A percentile compares a stretch with the other conserved stretches of the same genome.
These are phyloP conservation scores for Massariosphaeria phaeospora DNA, from an alignment of 495 filamentous ascomycete species.

Conservation along the genomic window DNA sequence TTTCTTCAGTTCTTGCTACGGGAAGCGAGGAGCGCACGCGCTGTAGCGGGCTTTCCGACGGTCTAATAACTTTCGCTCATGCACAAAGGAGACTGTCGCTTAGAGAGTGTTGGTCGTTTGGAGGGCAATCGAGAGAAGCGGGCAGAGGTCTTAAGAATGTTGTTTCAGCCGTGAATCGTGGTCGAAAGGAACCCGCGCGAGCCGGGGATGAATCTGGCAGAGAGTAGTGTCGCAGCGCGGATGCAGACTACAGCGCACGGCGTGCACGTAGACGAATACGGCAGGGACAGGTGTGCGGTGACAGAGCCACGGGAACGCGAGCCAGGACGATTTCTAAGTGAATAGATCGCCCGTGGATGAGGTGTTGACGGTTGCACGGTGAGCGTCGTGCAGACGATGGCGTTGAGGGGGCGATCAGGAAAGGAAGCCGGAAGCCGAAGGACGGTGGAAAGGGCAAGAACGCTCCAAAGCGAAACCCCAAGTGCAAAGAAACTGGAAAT, in stretches of 20 bases:
- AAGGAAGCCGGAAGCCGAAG: slow-evolving; percentile 7
- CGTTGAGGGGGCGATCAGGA: neutral
- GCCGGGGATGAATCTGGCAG: neutral
- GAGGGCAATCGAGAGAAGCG: slow-evolving; percentile 19
- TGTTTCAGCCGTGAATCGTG: slow-evolving; percentile 15
- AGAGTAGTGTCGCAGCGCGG: slow-evolving; percentile 10
- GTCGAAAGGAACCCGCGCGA: too few relatives aligned
- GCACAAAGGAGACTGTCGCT: slow-evolving; percentile 26
- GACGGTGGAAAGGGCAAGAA: slow-evolving; percentile 9
- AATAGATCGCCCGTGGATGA: slow-evolving; percentile 33
- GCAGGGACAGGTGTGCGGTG: neutral
- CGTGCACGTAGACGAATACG: slow-evolving; percentile 3
- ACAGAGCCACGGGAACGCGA: slow-evolving; percentile 16
- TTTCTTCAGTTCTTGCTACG: slow-evolving; percentile 27
- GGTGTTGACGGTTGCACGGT: slow-evolving; percentile 25
- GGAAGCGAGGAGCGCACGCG: slow-evolving; percentile 29
- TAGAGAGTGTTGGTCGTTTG: slow-evolving; percentile 8
- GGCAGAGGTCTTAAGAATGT: slow-evolving; percentile 27
- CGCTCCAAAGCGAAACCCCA: slow-evolving; percentile 24
- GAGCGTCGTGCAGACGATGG: slow-evolving; percentile 17
- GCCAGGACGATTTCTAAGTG: slow-evolving; percentile 34
- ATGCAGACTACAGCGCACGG: slow-evolving; percentile 13
- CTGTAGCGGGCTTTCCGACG: slow-evolving; percentile 21
- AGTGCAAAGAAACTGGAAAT: slow-evolving; percentile 7
- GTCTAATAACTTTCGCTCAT: slow-evolving; percentile 30